Evolutionary conservation across 352 stramenopile species (phyloP).

Genomic region (Globisporangium spinosum): DNA sequence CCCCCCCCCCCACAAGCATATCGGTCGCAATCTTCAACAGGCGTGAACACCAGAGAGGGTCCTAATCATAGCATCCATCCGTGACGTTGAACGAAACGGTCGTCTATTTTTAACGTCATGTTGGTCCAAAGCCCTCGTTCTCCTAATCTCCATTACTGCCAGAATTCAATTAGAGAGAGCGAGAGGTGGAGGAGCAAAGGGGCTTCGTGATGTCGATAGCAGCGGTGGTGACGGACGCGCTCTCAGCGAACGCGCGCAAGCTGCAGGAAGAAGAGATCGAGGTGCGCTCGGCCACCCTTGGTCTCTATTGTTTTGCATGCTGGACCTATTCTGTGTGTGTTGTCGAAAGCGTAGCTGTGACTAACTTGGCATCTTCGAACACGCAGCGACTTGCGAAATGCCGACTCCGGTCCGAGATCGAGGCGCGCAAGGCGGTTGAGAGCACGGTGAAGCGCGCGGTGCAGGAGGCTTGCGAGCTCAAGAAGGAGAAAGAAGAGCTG

Average conservation of each 20-base stretch:
- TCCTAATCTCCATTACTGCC: neutral
- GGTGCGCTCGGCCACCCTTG: slow-evolving; percentile 18
- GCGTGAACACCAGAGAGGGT: neutral
- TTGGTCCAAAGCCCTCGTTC: neutral
- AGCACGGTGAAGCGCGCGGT: slow-evolving; percentile 74
- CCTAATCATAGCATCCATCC: neutral
- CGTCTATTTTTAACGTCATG: neutral
- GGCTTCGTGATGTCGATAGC: neutral
- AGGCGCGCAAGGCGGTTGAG: slow-evolving; percentile 65
- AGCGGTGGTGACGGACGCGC: slow-evolving; percentile 12
- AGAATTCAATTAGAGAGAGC: neutral
- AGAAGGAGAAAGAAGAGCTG: slow-evolving; percentile 75
- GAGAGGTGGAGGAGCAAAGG: neutral
- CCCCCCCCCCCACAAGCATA: slow-evolving; percentile 11
- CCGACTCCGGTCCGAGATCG: slow-evolving; percentile 66
- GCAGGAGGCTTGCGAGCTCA: slow-evolving; percentile 64
- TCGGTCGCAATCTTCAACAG: neutral
- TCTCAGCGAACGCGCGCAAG: slow-evolving; percentile 49
- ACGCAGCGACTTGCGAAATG: slow-evolving; percentile 72
- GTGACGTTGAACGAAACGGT: neutral
- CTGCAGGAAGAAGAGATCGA: slow-evolving; percentile 62
- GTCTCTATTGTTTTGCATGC: neutral
- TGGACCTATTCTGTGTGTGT: neutral
- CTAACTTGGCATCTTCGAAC: neutral
- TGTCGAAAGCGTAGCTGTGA: neutral